Conservation (phyloP, 139 green algal genomes). For the Chlamydomonas incerta region DNA sequence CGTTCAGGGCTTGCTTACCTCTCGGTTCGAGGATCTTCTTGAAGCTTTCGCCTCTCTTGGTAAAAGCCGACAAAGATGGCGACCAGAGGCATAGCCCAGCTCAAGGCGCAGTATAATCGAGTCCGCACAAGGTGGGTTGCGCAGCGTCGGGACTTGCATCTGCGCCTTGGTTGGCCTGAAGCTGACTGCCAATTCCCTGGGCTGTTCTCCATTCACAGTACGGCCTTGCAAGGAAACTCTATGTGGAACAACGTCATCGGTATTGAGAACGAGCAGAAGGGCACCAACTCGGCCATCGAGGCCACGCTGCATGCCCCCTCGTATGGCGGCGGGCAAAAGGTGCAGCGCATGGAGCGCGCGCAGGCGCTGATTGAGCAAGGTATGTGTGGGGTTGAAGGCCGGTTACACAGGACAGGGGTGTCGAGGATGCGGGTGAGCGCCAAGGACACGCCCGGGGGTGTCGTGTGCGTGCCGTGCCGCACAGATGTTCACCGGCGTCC, state of each 20-base stretch:
- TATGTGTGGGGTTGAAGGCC: too few relatives aligned
- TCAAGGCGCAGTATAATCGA: constrained; percentile 73
- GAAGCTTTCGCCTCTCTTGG: neutral
- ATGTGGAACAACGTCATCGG: constrained; percentile 91
- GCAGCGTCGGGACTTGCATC: too few relatives aligned
- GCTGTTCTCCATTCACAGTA: constrained; percentile 63
- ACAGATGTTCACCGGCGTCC: too few relatives aligned
- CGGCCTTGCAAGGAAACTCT: constrained; percentile 76
- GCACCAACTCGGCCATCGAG: constrained; percentile 81
- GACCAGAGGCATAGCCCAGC: constrained; percentile 44
- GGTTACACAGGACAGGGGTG: too few relatives aligned
- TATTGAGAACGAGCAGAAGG: constrained; percentile 61
- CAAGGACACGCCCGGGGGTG: too few relatives aligned
- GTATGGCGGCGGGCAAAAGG: constrained; percentile 53
- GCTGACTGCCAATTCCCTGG: neutral
- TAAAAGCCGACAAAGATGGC: neutral
- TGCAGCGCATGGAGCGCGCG: constrained; percentile 69
- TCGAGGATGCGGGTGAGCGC: too few relatives aligned
- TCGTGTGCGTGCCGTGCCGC: too few relatives aligned
- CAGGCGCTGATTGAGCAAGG: constrained; percentile 63
- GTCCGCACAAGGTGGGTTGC: constrained; percentile 75
- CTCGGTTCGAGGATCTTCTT: constrained; percentile 8
- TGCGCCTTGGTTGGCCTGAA: too few relatives aligned
- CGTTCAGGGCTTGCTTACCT: too few relatives aligned
- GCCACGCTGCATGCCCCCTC: constrained; percentile 77